Evolutionary conservation across 2,329 filamentous ascomycete genomes (phyloP).

Genomic region (Cryphonectria carpinicola): DNA sequence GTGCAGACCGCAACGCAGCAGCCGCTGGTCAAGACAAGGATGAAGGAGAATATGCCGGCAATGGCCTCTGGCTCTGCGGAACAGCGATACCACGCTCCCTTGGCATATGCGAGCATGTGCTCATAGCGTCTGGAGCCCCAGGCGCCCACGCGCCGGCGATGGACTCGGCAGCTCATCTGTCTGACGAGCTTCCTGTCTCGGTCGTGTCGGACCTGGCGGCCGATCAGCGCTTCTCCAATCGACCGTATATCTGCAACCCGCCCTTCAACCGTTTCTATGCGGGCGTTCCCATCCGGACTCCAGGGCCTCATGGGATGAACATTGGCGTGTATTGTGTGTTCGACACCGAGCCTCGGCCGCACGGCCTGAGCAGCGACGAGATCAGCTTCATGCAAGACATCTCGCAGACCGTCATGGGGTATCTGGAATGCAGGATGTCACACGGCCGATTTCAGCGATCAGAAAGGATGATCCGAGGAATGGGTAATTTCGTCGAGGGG

Average conservation of each 20-base stretch:
- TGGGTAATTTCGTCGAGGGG: slow-evolving; percentile 43
- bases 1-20: neutral
- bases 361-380: slow-evolving; percentile 36
- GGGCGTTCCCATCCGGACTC: slow-evolving; percentile 46
- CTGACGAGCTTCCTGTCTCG: slow-evolving; percentile 37
- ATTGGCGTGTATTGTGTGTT: slow-evolving; percentile 48
- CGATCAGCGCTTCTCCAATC: slow-evolving; percentile 37
- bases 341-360: slow-evolving; percentile 34
- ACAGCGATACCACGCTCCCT: slow-evolving; percentile 37
- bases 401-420: slow-evolving; percentile 39
- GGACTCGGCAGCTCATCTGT: neutral
- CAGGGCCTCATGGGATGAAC: slow-evolving; percentile 41
- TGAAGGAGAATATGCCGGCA: slow-evolving; percentile 12
- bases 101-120: slow-evolving; percentile 39
- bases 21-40: neutral
- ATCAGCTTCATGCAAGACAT: slow-evolving; percentile 34
- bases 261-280: slow-evolving; percentile 43
- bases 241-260: slow-evolving; percentile 34
- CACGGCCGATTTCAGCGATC: slow-evolving; percentile 36
- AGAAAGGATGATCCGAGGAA: slow-evolving; percentile 43
- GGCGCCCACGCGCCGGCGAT: neutral
- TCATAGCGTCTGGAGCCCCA: slow-evolving; percentile 22
- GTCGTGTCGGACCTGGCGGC: slow-evolving; percentile 40
- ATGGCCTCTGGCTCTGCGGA: slow-evolving; percentile 35
- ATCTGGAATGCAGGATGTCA: slow-evolving; percentile 40